Conservation (phyloP, 768 basidiomycete species). For the Phanerochaete carnosa region DNA sequence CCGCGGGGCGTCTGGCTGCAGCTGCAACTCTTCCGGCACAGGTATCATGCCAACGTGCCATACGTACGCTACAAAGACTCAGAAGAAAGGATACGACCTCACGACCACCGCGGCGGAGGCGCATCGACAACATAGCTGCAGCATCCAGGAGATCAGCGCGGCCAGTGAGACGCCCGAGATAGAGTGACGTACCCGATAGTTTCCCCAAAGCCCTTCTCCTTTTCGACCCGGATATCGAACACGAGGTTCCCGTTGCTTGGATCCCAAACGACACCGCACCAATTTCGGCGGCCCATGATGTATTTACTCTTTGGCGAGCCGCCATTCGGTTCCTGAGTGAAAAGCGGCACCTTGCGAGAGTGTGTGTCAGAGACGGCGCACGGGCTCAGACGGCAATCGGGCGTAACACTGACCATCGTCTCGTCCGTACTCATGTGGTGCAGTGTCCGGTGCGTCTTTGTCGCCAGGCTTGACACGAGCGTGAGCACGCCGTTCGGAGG, state of each 20-base stretch:
- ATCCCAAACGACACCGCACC: slow-evolving; percentile 71
- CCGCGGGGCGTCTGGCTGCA: not conserved
- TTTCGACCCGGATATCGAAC: slow-evolving; percentile 88
- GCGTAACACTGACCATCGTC: slow-evolving; percentile 53
- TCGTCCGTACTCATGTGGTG: slow-evolving; percentile 85
- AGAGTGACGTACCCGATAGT: slow-evolving; percentile 65
- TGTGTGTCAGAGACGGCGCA: not conserved
- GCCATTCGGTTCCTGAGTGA: slow-evolving; percentile 75
- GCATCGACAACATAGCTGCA: slow-evolving; percentile 25
- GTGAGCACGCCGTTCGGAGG: slow-evolving; percentile 72
- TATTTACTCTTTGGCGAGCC: slow-evolving; percentile 69
- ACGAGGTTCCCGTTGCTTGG: slow-evolving; percentile 55
- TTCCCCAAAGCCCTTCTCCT: slow-evolving; percentile 73
- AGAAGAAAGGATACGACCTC: not conserved
- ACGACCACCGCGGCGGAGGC: slow-evolving; percentile 28
- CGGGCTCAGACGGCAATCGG: slow-evolving; percentile 1
- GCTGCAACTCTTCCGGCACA: too few species aligned
- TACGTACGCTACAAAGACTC: not conserved
- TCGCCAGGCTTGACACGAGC: slow-evolving; percentile 78
- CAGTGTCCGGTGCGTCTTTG: slow-evolving; percentile 83
- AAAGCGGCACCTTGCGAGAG: slow-evolving; percentile 62
- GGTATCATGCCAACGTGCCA: not conserved
- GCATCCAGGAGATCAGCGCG: not conserved
- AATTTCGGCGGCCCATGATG: slow-evolving; percentile 89
- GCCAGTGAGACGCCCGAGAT: not conserved